These are phyloP conservation scores for Triglochin maritima DNA, from an alignment of 106 monocot species.

Conservation along the genomic window DNA sequence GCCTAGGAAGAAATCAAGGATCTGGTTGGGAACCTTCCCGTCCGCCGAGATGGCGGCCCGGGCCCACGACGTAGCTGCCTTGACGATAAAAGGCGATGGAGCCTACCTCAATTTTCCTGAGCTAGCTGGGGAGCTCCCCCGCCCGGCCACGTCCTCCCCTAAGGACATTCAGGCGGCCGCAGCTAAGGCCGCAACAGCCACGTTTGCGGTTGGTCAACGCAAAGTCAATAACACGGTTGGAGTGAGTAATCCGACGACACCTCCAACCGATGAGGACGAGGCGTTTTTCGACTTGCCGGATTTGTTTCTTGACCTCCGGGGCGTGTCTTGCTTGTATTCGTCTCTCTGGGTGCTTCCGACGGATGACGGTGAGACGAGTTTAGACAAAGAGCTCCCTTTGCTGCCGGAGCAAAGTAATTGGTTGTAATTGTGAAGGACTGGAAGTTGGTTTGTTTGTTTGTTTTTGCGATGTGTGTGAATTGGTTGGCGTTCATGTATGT, in stretches of 20 bases:
- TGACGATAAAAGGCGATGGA: conserved; percentile 65
- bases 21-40: conserved; percentile 87
- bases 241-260: neutral
- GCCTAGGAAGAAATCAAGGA: conserved; percentile 79
- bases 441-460: too few species aligned
- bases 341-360: conserved; percentile 5
- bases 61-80: conserved; percentile 85
- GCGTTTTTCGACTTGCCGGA: conserved; percentile 77
- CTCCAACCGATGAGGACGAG: conserved; percentile 3
- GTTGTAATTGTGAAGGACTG: too few species aligned
- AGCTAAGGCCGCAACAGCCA: conserved; percentile 44
- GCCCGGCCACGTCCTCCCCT: conserved; percentile 48
- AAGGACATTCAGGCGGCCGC: conserved; percentile 92
- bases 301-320: conserved; percentile 31
- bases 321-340: conserved; percentile 16
- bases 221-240: neutral
- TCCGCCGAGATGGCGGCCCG: conserved; percentile 91
- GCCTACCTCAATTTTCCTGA: conserved; percentile 86
- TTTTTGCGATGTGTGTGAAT: too few species aligned
- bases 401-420: conserved; percentile 24
- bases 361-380: conserved; percentile 22
- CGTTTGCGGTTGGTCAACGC: conserved; percentile 1
- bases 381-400: conserved; percentile 51
- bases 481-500: too few species aligned
- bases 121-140: conserved; percentile 54